Base-by-base conservation (phyloP, 371 early-diverging fungal species). In the Actinomortierella ambigua region DNA sequence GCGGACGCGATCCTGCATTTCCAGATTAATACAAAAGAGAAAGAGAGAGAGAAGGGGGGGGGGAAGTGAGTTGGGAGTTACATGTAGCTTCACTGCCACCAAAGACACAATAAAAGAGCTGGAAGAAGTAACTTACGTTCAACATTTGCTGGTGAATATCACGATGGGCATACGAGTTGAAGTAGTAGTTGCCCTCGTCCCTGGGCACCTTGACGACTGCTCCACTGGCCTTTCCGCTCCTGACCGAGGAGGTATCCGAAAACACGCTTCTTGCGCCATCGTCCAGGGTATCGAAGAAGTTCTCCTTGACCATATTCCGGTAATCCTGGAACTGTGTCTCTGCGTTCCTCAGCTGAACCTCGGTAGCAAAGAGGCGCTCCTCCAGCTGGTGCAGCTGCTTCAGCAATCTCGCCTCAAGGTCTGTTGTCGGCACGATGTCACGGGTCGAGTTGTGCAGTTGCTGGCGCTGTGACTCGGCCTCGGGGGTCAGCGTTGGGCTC, bases 151-250 rank as follows among this genome's bases (percentile, higher is more conserved):
- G 83, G 57, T 87, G 87, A 46, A 88, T 87, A 67, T 85, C 83
- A 71, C 65, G 48, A 59, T 88, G 85, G 13, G 93, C 91, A 77
- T 93, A 94, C 2, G 90, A 88, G 78, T 91, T 88, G 75, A 91
- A 95, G 81, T 95, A 95, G 65, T 90, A 91, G 75, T 91, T 90
- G 57, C 76, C 78, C 55, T 79, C 79, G 48, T 83, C 82, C 24
- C 66, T 69, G 9, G 69, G 59, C 14, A 64, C 63, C 8, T 60
- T 54, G 28, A 52, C 56, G 18, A 61, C 59, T 26, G 48, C 20
- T 14, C 15, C 55, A 13, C 49, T 53, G 15, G 54, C 62, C 20
- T 59, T 20, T 2, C 3, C 48, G 13, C 49, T 22, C 18, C 43
- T 14, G 48, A 23, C 24, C 17, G 57, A 26, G 5, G 40, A 24